A percentile compares a stretch with the other conserved stretches of the same genome.
Evolutionary conservation across 176 grass and related monocot genomes (phyloP).

Genomic region (Cenchrus fungigraminus): DNA sequence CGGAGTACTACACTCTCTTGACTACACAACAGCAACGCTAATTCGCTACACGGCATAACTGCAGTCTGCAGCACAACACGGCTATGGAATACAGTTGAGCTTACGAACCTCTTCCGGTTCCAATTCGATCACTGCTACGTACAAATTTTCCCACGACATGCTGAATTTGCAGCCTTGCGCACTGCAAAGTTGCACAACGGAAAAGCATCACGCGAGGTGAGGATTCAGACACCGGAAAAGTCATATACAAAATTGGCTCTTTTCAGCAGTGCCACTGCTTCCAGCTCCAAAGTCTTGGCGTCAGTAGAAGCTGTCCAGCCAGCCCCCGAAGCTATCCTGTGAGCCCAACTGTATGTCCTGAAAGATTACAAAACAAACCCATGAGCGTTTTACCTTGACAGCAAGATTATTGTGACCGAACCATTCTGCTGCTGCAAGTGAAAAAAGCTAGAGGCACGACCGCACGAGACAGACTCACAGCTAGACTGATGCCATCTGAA

Average conservation of each 20-base stretch:
- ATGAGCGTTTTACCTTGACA: not conserved
- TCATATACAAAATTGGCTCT: constrained; percentile 6
- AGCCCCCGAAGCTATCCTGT: constrained; percentile 50
- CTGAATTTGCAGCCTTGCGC: not conserved
- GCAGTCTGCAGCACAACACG: not conserved
- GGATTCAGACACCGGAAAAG: not conserved
- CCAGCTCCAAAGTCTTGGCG: not conserved
- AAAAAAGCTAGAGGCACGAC: not conserved
- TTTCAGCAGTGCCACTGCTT: not conserved
- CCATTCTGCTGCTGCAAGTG: not conserved
- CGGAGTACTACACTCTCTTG: too few relatives aligned
- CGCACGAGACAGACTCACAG: constrained; percentile 43
- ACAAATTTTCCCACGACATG: not conserved
- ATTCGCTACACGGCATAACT: too few relatives aligned
- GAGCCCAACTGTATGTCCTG: constrained; percentile 60
- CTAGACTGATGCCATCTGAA: constrained; percentile 38
- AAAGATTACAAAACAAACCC: not conserved
- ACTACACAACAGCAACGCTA: too few relatives aligned
- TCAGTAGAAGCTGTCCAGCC: constrained; percentile 22
- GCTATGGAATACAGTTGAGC: not conserved
- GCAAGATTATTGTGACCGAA: not conserved
- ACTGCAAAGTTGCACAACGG: not conserved
- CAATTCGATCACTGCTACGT: not conserved
- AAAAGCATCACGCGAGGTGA: not conserved
- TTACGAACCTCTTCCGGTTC: not conserved